These are phyloP conservation scores for Rhizopus microsporus DNA, from an alignment of 371 early-diverging fungal genomes.

Conservation along the genomic window DNA sequence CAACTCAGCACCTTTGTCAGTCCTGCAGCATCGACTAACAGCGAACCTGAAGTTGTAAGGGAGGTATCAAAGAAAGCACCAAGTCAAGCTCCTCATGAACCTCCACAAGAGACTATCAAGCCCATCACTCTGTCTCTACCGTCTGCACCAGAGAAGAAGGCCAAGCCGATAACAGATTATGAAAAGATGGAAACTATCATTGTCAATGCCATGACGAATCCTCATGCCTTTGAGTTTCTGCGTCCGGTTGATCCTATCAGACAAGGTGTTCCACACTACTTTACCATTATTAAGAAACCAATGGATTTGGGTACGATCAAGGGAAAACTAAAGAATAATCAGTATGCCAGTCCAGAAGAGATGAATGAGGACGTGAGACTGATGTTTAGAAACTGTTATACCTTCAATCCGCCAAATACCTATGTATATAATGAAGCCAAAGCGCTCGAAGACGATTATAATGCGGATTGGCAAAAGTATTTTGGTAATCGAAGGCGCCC, in stretches of 20 bases:
- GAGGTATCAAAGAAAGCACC: constrained; percentile 8
- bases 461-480: constrained; percentile 48
- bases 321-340: constrained; percentile 55
- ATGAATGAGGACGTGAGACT: constrained; percentile 52
- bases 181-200: constrained; percentile 37
- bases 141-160: constrained; percentile 9
- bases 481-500: constrained; percentile 37
- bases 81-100: constrained; percentile 1
- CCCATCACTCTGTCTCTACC: constrained; percentile 14
- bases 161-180: constrained; percentile 18
- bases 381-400: constrained; percentile 56
- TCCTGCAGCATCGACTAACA: constrained; percentile 1
- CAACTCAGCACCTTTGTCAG: constrained; percentile 8
- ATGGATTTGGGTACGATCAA: constrained; percentile 97
- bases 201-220: constrained; percentile 32
- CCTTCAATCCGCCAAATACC: constrained; percentile 78
- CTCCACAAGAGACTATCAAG: constrained; percentile 1
- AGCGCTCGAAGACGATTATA: constrained; percentile 60
- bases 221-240: constrained; percentile 44
- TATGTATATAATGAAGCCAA: constrained; percentile 73
- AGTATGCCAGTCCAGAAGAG: constrained; percentile 44
- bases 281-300: constrained; percentile 86
- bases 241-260: constrained; percentile 54
- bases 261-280: constrained; percentile 66
- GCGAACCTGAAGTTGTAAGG: not conserved